Conservation (phyloP, 768 basidiomycete species). For the Saitozyma sp. region DNA sequence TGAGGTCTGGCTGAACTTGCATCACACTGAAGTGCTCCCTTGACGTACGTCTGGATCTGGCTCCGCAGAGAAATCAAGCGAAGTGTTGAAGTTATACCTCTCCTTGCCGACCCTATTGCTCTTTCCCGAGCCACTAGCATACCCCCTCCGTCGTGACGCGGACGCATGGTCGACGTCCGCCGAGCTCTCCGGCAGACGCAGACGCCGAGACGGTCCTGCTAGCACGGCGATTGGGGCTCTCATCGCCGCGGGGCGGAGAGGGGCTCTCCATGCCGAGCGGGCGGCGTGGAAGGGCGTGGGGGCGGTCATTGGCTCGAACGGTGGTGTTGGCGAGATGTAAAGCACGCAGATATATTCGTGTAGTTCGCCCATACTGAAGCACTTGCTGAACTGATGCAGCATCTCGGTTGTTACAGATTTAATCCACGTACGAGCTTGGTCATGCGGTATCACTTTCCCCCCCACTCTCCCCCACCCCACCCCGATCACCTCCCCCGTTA, state of each 20-base stretch:
- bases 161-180: neutral
- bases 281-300: neutral
- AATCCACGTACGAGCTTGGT: no score
- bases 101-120: conserved; percentile 19
- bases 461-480: no score
- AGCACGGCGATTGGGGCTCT: no score
- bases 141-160: neutral
- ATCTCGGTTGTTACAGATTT: no score
- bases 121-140: conserved; percentile 7
- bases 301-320: neutral
- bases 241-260: no score
- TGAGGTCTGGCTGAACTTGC: neutral
- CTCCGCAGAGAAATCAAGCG: conserved; percentile 37
- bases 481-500: no score
- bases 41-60: conserved; percentile 48
- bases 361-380: no score
- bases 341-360: no score
- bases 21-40: neutral
- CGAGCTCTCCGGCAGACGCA: neutral
- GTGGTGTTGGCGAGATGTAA: neutral
- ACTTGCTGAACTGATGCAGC: no score
- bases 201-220: neutral
- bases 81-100: conserved; percentile 51
- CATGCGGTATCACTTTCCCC: no score
- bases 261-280: neutral